phyloP scores from a whole-genome alignment of 2,329 filamentous ascomycete species.

The Hawksworthiomyces lignivorus region DNA sequence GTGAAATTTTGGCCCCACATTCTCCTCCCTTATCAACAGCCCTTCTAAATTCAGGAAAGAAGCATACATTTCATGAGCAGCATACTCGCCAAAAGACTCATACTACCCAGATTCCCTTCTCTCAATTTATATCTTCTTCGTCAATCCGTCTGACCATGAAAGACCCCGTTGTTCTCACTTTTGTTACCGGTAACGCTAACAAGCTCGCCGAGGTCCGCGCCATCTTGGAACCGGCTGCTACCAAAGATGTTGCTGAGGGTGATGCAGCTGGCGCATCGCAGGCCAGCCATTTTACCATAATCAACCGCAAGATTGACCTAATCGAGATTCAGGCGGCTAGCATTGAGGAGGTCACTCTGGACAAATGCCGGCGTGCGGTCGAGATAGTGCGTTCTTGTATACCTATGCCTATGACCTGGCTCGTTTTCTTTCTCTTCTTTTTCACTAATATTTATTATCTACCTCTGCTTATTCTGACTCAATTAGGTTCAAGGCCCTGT shows the following conservation, averaged over 20 bases:
- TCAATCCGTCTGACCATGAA: too few species aligned
- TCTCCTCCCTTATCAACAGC: too few species aligned
- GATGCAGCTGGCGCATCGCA: neutral
- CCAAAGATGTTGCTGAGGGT: neutral
- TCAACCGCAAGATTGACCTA: conserved; percentile 69
- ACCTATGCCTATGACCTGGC: too few species aligned
- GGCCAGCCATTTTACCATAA: conserved; percentile 52
- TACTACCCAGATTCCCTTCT: too few species aligned
- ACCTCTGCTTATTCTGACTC: neutral
- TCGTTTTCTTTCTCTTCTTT: neutral
- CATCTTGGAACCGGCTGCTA: conserved; percentile 60
- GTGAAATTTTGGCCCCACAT: too few species aligned
- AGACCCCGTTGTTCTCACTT: conserved; percentile 56
- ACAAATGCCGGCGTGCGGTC: conserved; percentile 80
- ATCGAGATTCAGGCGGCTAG: conserved; percentile 88
- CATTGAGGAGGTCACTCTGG: conserved; percentile 81
- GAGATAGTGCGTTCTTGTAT: conserved; percentile 49
- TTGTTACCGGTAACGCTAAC: conserved; percentile 94
- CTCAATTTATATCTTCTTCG: too few species aligned
- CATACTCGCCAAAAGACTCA: too few species aligned
- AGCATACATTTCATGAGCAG: too few species aligned
- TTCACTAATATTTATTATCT: neutral
- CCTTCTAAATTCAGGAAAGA: too few species aligned
- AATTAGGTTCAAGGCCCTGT: conserved; percentile 73
- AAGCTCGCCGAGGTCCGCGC: conserved; percentile 85